Percentiles rank a stretch among this genome's conserved stretches.
These are phyloP conservation scores for Ustilago xerochloae DNA, from an alignment of 1,284 basidiomycete genomes.

Conservation along the genomic window DNA sequence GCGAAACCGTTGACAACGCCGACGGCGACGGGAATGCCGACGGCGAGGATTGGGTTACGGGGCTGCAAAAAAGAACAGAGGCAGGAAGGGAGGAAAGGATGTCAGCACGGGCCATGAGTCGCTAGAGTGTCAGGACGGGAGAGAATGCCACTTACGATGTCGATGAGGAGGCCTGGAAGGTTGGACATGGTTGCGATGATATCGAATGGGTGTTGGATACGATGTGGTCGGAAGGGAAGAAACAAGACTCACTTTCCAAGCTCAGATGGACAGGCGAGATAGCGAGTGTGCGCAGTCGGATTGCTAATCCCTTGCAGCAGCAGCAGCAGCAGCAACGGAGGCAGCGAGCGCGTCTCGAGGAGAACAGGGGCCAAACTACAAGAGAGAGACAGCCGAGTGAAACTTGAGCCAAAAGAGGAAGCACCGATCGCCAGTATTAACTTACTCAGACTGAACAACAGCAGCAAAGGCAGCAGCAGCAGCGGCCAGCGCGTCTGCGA, in stretches of 20 bases:
- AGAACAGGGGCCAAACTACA: too few relatives aligned
- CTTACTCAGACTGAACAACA: too few relatives aligned
- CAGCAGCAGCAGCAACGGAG: too few relatives aligned
- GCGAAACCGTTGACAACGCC: slow-evolving; percentile 53
- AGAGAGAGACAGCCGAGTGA: too few relatives aligned
- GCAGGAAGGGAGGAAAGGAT: background rate
- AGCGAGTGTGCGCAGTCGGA: background rate
- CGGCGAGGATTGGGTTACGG: slow-evolving; percentile 61
- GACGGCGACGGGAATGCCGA: slow-evolving; percentile 58
- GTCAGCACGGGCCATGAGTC: background rate
- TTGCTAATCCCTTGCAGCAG: slow-evolving; percentile 11
- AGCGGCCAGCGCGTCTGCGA: too few relatives aligned
- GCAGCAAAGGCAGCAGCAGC: too few relatives aligned
- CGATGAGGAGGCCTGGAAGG: slow-evolving; percentile 55
- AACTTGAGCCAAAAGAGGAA: too few relatives aligned
- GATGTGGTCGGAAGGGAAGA: slow-evolving; percentile 15
- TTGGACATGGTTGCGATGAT: slow-evolving; percentile 38
- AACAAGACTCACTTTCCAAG: background rate
- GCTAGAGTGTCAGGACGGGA: background rate
- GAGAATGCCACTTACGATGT: slow-evolving; percentile 31
- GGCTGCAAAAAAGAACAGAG: slow-evolving; percentile 20
- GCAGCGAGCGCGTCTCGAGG: too few relatives aligned
- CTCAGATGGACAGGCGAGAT: background rate
- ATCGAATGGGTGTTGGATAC: background rate
- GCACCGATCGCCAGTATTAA: too few relatives aligned